Base-by-base conservation (phyloP, 2,329 filamentous ascomycete genomes). In the Onygenales sp. region DNA sequence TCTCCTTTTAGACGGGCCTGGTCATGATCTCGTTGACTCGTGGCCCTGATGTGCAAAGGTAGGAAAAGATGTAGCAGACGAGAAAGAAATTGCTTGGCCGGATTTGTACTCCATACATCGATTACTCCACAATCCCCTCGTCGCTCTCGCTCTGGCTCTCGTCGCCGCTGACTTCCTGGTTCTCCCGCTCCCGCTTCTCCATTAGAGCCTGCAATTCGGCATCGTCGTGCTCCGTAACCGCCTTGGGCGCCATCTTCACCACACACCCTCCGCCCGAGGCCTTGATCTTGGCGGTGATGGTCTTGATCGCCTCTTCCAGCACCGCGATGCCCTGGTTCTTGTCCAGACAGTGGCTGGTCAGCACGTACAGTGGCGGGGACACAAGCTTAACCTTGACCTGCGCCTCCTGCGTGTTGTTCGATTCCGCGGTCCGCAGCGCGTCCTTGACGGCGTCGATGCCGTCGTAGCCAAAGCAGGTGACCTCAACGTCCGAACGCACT, bases 161-260 rank as follows among this genome's bases (percentile, higher is more conserved):
- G 70, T 98, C 94, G 66, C 93, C 93, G 72, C 90, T 95, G 67
- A 98, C 89, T 72, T 98, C 89, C 69, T 89, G 88, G 74, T 98
- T 98, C 81, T 97, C 92, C 61, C 89, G 86, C 78, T 95, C 93
- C 61, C 88, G 85, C 85, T 97, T 96, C 80, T 97, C 93, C 93
- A 98, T 98, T 60, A 98, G 81, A 51, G 92, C 93, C 72, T 96
- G 90, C 60, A 98, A 79, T 74, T 96, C 91, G 31, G 92, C 93
- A 67, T 98, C 93, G 66, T 98, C 94, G 71, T 90, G 94, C 80
- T 97, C 94, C 1, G 93, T 98, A 58, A 98, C 93, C 4, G 94
- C 93, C 84, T 97, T 97, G 62, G 93, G 93, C 65, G 93, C 91
- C 93, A 98, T 98, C 83, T 94, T 95, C 63, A 96, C 86, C 43